phyloP scores from a whole-genome alignment of 2,329 filamentous ascomycete species.

The Phaeophleospora eucalypticola region DNA sequence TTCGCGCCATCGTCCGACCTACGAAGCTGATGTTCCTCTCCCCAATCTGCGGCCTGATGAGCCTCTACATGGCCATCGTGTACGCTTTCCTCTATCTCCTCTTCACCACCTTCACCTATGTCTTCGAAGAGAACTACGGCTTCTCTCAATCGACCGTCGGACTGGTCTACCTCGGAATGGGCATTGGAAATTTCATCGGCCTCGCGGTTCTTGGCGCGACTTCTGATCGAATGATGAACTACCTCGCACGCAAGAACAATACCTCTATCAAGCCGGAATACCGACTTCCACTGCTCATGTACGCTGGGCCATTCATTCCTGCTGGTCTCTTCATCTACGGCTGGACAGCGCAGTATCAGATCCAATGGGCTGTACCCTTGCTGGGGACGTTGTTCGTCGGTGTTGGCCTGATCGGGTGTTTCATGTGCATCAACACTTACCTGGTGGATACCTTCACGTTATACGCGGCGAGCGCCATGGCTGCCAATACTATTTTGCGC shows the following conservation, averaged over 20 bases:
- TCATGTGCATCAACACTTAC: conserved; percentile 48
- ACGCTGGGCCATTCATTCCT: conserved; percentile 16
- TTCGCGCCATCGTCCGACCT: conserved; percentile 48
- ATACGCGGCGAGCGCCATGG: conserved; percentile 61
- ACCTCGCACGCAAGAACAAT: conserved; percentile 9
- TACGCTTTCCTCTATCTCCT: conserved; percentile 30
- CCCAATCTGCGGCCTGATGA: conserved; percentile 24
- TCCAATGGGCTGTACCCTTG: conserved; percentile 24
- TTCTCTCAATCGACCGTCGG: conserved; percentile 21
- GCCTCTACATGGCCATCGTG: conserved; percentile 24
- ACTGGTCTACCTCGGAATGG: conserved; percentile 23
- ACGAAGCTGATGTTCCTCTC: conserved; percentile 36
- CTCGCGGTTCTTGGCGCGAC: conserved; percentile 11
- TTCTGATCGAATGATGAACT: conserved; percentile 15
- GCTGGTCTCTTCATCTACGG: conserved; percentile 23
- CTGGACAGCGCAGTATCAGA: conserved; percentile 18
- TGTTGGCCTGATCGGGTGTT: conserved; percentile 24
- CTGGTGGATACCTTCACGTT: conserved; percentile 59
- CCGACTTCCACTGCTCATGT: conserved; percentile 19
- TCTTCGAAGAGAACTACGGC: conserved; percentile 20
- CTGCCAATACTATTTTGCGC: conserved; percentile 59
- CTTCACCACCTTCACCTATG: conserved; percentile 24
- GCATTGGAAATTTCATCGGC: conserved; percentile 20
- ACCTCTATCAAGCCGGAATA: conserved; percentile 17
- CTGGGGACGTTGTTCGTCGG: conserved; percentile 27